These are phyloP conservation scores for Chlamydomonas reinhardtii DNA, from an alignment of 163 green algal genomes.

Conservation along the genomic window DNA sequence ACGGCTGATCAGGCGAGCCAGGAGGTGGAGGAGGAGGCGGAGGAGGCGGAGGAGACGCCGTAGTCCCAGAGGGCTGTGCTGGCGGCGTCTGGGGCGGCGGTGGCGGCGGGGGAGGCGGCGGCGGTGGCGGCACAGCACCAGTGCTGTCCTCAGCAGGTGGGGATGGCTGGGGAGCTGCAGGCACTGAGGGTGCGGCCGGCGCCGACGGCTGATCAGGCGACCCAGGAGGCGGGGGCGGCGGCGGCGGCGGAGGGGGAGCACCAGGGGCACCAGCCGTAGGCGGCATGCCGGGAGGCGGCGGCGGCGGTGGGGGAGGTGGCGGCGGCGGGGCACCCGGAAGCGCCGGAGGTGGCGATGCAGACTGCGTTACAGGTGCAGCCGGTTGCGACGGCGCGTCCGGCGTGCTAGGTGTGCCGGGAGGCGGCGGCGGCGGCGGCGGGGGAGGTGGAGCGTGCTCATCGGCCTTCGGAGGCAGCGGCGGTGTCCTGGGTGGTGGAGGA, in stretches of 20 bases:
- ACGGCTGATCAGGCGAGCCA: too few species aligned
- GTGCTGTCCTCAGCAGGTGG: too few species aligned
- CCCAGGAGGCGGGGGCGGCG: too few species aligned
- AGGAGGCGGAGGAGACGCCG: too few species aligned
- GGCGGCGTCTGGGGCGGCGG: too few species aligned
- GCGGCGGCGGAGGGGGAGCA: neutral
- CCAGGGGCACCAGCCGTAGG: neutral
- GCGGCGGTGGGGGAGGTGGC: slow-evolving; percentile 6
- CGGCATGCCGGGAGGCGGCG: neutral
- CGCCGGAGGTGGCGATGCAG: neutral
- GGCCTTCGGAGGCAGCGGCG: neutral
- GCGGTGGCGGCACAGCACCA: too few species aligned
- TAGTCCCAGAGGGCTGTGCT: neutral
- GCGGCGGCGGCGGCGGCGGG: neutral
- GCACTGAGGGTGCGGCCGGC: too few species aligned
- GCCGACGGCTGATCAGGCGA: neutral
- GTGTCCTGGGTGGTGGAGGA: neutral
- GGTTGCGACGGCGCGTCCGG: neutral
- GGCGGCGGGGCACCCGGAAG: neutral
- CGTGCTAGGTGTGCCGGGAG: neutral
- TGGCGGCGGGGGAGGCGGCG: too few species aligned
- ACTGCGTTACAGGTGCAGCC: too few species aligned
- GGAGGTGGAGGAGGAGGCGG: too few species aligned
- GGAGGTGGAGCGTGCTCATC: neutral
- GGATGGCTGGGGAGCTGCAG: too few species aligned